These are phyloP conservation scores for Aspergillus nanangensis DNA, from an alignment of 495 filamentous ascomycete genomes.

Conservation along the genomic window DNA sequence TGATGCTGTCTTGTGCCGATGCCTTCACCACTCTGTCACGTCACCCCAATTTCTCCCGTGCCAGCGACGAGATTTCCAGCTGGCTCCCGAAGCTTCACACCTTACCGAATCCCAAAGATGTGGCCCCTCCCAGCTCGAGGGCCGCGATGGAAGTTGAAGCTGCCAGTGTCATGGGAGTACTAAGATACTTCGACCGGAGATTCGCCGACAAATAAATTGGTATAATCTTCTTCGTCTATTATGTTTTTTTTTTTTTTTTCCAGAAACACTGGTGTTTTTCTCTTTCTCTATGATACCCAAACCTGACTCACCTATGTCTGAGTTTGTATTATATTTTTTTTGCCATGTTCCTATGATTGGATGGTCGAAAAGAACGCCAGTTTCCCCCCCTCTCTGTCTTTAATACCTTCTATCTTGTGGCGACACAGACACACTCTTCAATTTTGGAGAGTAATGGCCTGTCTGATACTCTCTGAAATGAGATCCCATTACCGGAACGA, in stretches of 20 bases:
- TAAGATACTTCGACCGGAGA: conserved; percentile 76
- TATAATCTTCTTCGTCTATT: conserved; percentile 10
- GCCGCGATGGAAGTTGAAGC: conserved; percentile 77
- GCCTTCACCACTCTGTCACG: conserved; percentile 77
- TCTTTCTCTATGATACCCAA: conserved; percentile 36
- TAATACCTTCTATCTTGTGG: too few relatives aligned
- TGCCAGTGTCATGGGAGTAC: conserved; percentile 79
- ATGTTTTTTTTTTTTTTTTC: conserved; percentile 17
- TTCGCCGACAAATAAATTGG: conserved; percentile 49
- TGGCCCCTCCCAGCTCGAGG: conserved; percentile 31
- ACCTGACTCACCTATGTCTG: conserved; percentile 31
- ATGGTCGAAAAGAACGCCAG: too few relatives aligned
- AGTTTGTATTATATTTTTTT: conserved; percentile 25
- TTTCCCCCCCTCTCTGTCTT: too few relatives aligned
- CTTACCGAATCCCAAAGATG: conserved; percentile 39
- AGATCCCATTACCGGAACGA: too few relatives aligned
- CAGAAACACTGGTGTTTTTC: too few relatives aligned
- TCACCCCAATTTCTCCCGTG: conserved; percentile 73
- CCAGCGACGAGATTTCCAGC: conserved; percentile 66
- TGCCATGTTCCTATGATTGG: neutral
- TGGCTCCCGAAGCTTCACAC: conserved; percentile 74
- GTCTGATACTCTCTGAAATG: too few relatives aligned
- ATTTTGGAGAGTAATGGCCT: too few relatives aligned
- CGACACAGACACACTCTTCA: too few relatives aligned
- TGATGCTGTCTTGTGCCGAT: conserved; percentile 64